Evolutionary conservation across 2,329 filamentous ascomycete species (phyloP), one percentile per base, ranked within the genome.

Genomic region (Pseudogymnoascus sp.): DNA sequence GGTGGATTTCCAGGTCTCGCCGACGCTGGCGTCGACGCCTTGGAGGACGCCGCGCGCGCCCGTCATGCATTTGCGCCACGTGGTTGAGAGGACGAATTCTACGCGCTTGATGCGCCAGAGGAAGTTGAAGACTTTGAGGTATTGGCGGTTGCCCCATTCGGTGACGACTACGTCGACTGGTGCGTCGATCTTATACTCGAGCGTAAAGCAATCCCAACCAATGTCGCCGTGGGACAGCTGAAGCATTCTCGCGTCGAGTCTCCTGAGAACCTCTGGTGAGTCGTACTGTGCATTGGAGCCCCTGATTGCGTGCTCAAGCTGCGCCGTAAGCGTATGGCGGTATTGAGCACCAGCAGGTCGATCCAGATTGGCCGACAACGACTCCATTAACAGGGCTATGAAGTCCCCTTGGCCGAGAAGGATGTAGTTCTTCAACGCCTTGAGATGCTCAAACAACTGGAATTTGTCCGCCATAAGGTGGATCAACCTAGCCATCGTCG

Each of bases 41-140:
- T 89, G 87, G 6, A 99, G 82, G 0, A 97, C 92, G n/a, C 93
- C 92, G 63, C 94, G 84, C 3, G 92, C 86, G 47, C 94, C 94
- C 0, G 94, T 99, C 86, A 97, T 97, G 74, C 89, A 96, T 66
- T 92, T 89, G 62, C 94, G 86, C 92, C 94, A 99, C 39, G 91
- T 94, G 11, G 89, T 91, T 4, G 88, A 84, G 1, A 99, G 83
- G 0, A 90, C 92, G 70, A 97, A 99, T 71, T 99, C 94, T 59
- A 99, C 94, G 28, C 94, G 88, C 76, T 99, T 99, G 70, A 99
- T 91, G 65, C 94, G 88, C 93, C 94, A 99, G 2, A 99, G 82
- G 71, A 99, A 97, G 75, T 99, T 99, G 82, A 99, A 99, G 8
- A 99, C 91, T 72, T 97, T 97, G 68, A 99, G 86, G 72, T 99